Conservation (phyloP, 768 basidiomycete species). For the Mycena rosella region DNA sequence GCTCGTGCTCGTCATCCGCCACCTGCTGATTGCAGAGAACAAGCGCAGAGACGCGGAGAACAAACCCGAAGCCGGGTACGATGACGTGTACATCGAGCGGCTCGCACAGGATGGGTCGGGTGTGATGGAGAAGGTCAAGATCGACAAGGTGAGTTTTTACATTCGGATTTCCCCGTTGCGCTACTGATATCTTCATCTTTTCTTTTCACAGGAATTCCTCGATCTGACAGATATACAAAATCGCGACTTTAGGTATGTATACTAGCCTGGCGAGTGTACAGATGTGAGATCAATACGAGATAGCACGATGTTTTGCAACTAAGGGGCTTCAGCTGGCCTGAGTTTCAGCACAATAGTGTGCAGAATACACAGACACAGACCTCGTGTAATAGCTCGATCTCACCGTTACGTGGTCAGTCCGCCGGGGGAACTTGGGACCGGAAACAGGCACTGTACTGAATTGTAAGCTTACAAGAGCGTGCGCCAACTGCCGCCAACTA, state of each 20-base stretch:
- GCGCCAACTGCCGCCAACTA: no score
- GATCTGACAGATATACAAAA: slow-evolving; percentile 82
- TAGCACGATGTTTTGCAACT: no score
- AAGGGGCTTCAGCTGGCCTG: no score
- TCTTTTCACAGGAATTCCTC: slow-evolving; percentile 57
- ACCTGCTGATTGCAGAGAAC: slow-evolving; percentile 71
- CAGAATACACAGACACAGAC: no score
- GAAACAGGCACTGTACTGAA: no score
- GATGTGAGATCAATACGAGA: no score
- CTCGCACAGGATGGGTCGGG: slow-evolving; percentile 60
- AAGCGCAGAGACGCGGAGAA: slow-evolving; percentile 65
- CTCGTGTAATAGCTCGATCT: no score
- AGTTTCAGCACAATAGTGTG: no score
- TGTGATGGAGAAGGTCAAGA: slow-evolving; percentile 62
- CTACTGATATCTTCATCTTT: slow-evolving; percentile 22
- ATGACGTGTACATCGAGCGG: slow-evolving; percentile 72
- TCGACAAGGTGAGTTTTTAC: slow-evolving; percentile 78
- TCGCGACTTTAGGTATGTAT: slow-evolving; percentile 75
- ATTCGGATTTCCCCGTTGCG: slow-evolving; percentile 57
- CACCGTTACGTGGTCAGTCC: no score
- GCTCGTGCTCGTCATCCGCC: slow-evolving; percentile 68
- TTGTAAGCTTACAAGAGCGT: no score
- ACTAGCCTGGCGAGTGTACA: no score
- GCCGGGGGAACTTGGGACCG: no score
- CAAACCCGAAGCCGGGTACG: slow-evolving; percentile 66